Evolutionary conservation across 2,329 filamentous ascomycete genomes (phyloP).

Genomic region (Apiospora sp.): DNA sequence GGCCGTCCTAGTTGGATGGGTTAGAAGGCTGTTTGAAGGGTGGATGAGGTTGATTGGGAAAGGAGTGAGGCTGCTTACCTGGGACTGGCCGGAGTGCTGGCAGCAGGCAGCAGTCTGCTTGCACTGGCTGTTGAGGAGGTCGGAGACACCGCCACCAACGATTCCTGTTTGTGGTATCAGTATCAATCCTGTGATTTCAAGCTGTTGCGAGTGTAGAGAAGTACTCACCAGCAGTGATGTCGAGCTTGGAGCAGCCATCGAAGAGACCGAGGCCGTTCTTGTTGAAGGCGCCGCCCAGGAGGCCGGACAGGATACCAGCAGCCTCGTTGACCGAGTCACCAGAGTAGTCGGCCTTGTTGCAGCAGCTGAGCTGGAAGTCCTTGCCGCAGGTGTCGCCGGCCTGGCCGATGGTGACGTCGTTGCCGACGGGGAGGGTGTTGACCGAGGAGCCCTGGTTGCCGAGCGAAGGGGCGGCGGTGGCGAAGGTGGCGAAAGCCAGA

Average conservation of each 20-base stretch:
- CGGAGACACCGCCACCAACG: constrained; percentile 33
- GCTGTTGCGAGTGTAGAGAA: neutral
- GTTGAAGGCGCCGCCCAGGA: constrained; percentile 36
- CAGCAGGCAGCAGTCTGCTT: constrained; percentile 44
- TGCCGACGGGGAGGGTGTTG: constrained; percentile 31
- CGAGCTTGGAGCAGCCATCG: constrained; percentile 41
- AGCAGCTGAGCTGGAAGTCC: constrained; percentile 43
- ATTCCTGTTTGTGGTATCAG: constrained; percentile 30
- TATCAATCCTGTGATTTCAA: neutral
- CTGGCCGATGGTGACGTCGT: constrained; percentile 36
- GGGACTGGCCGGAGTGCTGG: constrained; percentile 39
- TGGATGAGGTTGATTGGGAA: neutral
- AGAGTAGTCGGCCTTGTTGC: constrained; percentile 40
- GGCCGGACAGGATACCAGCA: constrained; percentile 37
- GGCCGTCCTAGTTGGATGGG: constrained; percentile 31
- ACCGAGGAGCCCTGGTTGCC: neutral
- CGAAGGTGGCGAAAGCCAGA: constrained; percentile 46
- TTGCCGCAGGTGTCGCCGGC: constrained; percentile 41
- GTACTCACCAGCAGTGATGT: constrained; percentile 37
- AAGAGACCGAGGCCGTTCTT: constrained; percentile 35
- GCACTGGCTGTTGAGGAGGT: constrained; percentile 41
- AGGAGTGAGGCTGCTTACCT: constrained; percentile 32
- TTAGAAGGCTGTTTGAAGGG: neutral
- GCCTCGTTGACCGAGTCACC: constrained; percentile 37
- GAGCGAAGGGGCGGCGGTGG: constrained; percentile 33